These are phyloP conservation scores for Beta vulgaris DNA, from an alignment of 148 eudicot species.

Conservation along the genomic window DNA sequence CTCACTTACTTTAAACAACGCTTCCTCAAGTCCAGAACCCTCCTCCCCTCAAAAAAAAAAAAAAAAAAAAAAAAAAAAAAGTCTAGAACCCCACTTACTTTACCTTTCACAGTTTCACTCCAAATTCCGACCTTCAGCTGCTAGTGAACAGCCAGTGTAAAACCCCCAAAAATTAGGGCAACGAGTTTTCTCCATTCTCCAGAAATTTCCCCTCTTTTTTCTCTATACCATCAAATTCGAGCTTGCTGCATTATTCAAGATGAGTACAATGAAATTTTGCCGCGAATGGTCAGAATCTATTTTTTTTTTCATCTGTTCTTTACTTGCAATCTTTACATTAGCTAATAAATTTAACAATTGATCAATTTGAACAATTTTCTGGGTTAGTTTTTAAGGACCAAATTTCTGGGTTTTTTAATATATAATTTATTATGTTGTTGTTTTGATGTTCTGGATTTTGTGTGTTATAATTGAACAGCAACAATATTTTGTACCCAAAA, in stretches of 20 bases:
- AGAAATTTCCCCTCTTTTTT: not conserved
- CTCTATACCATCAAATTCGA: not conserved
- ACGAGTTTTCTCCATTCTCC: not conserved
- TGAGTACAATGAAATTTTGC: conserved; percentile 99
- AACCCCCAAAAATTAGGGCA: conserved; percentile 11
- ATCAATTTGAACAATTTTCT: not conserved
- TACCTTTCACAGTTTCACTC: not conserved
- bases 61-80: too few relatives aligned
- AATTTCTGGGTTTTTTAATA: conserved; percentile 1
- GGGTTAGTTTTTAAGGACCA: not conserved
- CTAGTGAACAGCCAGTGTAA: not conserved
- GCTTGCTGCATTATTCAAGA: conserved; percentile 27
- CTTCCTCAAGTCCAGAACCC: too few relatives aligned
- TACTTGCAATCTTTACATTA: not conserved
- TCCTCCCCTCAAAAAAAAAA: too few relatives aligned
- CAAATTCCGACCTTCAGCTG: too few relatives aligned
- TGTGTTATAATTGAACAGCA: conserved; percentile 43
- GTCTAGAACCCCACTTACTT: not conserved
- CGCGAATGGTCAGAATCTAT: conserved; percentile 67
- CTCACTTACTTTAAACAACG: too few relatives aligned
- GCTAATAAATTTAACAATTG: not conserved
- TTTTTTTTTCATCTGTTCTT: too few relatives aligned
- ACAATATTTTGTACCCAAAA: conserved; percentile 90
- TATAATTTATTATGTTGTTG: too few relatives aligned
- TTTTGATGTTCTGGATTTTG: not conserved